These are phyloP conservation scores for Leptosphaerulina australis DNA, from an alignment of 2,329 filamentous ascomycete species.

Conservation along the genomic window DNA sequence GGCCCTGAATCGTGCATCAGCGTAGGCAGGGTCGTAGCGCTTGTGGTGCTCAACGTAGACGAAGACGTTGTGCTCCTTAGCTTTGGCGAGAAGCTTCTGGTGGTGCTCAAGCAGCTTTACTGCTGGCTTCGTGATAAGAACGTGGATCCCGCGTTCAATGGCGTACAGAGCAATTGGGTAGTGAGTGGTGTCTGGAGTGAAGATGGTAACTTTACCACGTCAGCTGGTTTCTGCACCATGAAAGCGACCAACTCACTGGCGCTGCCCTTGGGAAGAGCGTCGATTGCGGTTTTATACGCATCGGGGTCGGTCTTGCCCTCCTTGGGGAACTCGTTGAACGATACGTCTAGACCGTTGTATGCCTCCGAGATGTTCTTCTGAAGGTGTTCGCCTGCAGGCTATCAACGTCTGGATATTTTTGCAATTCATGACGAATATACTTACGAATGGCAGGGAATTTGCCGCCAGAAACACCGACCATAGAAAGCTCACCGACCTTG, in stretches of 20 bases:
- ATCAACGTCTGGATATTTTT: constrained; percentile 22
- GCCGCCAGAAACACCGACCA: constrained; percentile 86
- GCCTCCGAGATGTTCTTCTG: constrained; percentile 84
- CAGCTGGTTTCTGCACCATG: too few species aligned
- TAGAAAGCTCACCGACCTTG: constrained; percentile 83
- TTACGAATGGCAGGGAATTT: constrained; percentile 91
- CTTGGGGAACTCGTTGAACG: constrained; percentile 80
- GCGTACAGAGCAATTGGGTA: constrained; percentile 92
- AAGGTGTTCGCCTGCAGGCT: constrained; percentile 73
- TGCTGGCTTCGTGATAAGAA: constrained; percentile 92
- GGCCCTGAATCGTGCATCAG: constrained; percentile 81
- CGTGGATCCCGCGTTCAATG: constrained; percentile 84
- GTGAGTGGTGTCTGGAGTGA: constrained; percentile 92
- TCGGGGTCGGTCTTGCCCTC: constrained; percentile 76
- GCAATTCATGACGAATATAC: constrained; percentile 40
- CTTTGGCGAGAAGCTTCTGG: constrained; percentile 73
- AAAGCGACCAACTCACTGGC: constrained; percentile 61
- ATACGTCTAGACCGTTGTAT: constrained; percentile 88
- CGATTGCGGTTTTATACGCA: constrained; percentile 87
- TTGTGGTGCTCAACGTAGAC: constrained; percentile 98
- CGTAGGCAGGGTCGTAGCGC: constrained; percentile 91
- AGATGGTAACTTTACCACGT: constrained; percentile 72
- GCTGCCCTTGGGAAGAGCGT: constrained; percentile 78
- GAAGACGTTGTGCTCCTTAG: constrained; percentile 77
- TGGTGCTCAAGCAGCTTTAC: constrained; percentile 85